Conservation (phyloP, 805 yeast genomes). For the Candida succiphila region DNA sequence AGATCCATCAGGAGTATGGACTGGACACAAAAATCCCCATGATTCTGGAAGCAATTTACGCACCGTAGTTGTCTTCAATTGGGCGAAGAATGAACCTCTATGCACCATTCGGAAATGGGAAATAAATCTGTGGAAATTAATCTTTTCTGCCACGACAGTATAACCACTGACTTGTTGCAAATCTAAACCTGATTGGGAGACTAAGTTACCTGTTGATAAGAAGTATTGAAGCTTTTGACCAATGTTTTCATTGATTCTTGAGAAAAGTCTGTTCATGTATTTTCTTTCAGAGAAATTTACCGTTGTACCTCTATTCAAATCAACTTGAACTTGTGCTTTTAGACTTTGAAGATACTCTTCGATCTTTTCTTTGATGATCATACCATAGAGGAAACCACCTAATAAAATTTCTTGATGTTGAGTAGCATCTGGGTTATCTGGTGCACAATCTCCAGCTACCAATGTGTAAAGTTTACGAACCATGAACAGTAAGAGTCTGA, state of each 20-base stretch:
- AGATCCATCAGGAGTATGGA: conserved; percentile 98
- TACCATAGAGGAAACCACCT: conserved; percentile 94
- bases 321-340: conserved; percentile 65
- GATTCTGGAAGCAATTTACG: conserved; percentile 94
- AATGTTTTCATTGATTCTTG: conserved; percentile 81
- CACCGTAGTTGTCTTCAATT: conserved; percentile 93
- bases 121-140: conserved; percentile 91
- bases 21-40: conserved; percentile 99
- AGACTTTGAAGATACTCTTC: conserved; percentile 82
- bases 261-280: conserved; percentile 71
- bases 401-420: conserved; percentile 95
- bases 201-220: conserved; percentile 93
- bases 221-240: conserved; percentile 93
- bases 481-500: conserved; percentile 84
- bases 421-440: conserved; percentile 98
- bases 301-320: conserved; percentile 69
- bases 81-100: conserved; percentile 98
- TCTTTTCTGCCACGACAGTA: conserved; percentile 97
- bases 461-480: conserved; percentile 87
- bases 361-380: conserved; percentile 92
- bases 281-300: conserved; percentile 78
- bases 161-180: conserved; percentile 97
- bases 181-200: conserved; percentile 94
- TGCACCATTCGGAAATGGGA: conserved; percentile 99
- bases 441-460: conserved; percentile 93